Conservation (phyloP, 805 yeast genomes). For the Candida quercuum region DNA sequence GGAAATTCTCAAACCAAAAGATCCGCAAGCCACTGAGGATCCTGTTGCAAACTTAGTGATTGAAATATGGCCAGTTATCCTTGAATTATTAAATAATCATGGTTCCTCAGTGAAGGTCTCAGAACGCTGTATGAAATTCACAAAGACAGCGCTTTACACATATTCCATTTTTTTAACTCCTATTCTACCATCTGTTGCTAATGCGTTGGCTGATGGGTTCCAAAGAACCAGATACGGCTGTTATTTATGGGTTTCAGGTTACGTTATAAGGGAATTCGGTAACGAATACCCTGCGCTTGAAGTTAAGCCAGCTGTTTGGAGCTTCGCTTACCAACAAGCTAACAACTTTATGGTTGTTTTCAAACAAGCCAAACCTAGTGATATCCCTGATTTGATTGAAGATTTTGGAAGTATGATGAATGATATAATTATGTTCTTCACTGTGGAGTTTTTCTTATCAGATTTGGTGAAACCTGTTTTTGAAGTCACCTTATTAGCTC, state of each 20-base stretch:
- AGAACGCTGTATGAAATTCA: conserved; percentile 67
- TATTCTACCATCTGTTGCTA: conserved; percentile 59
- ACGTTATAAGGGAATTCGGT: conserved; percentile 68
- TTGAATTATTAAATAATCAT: conserved; percentile 42
- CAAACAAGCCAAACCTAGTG: conserved; percentile 18
- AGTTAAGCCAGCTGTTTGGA: conserved; percentile 60
- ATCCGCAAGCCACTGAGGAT: conserved; percentile 25
- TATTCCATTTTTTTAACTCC: conserved; percentile 52
- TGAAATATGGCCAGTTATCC: conserved; percentile 58
- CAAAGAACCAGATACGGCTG: conserved; percentile 68
- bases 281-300: conserved; percentile 45
- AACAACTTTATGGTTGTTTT: conserved; percentile 47
- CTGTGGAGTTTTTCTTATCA: conserved; percentile 41
- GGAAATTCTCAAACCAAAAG: conserved; percentile 45
- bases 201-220: conserved; percentile 65
- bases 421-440: conserved; percentile 74
- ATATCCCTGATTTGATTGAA: conserved; percentile 60
- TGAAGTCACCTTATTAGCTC: conserved; percentile 52
- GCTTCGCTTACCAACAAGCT: conserved; percentile 66
- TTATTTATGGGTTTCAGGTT: conserved; percentile 86
- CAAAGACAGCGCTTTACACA: conserved; percentile 60
- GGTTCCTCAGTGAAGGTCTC: conserved; percentile 61
- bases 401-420: conserved; percentile 80
- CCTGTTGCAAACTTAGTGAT: conserved; percentile 51
- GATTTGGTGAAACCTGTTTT: conserved; percentile 47